Conservation (phyloP, 805 yeast species). For the Cyberlindnera euphorbiae region DNA sequence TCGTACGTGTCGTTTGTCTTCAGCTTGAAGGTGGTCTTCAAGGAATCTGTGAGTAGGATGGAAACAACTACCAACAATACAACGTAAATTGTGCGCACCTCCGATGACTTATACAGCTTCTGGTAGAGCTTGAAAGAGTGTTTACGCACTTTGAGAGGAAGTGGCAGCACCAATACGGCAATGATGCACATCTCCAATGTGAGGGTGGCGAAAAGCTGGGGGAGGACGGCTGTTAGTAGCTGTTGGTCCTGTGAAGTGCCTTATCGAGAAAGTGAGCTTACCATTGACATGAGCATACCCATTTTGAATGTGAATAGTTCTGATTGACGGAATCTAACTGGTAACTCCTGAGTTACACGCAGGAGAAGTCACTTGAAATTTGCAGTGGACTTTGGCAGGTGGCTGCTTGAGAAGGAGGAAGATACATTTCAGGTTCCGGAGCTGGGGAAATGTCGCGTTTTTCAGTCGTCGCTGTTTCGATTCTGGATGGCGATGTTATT, state of each 20-base stretch:
- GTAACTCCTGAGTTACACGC: background rate
- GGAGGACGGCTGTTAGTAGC: no score
- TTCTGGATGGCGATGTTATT: no score
- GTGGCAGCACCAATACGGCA: conserved; percentile 47
- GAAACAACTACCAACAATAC: conserved; percentile 40
- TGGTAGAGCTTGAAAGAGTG: conserved; percentile 36
- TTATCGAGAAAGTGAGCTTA: conserved; percentile 2
- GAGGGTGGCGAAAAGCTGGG: conserved; percentile 39
- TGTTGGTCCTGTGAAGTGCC: background rate
- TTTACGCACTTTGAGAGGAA: conserved; percentile 45
- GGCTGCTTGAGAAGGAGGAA: no score
- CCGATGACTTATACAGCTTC: conserved; percentile 31
- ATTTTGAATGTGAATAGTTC: conserved; percentile 6
- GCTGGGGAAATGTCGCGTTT: no score
- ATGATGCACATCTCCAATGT: conserved; percentile 48
- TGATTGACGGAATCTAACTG: background rate
- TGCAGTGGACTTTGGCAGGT: no score
- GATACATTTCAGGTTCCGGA: no score
- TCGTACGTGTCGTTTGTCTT: conserved; percentile 26
- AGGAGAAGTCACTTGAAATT: no score
- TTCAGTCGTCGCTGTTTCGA: no score
- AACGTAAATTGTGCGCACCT: conserved; percentile 40
- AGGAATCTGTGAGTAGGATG: conserved; percentile 50
- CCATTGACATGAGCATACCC: conserved; percentile 24
- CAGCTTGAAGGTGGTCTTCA: conserved; percentile 37